phyloP scores from a whole-genome alignment of 306 rosid species.

The Dalbergia oliveri region DNA sequence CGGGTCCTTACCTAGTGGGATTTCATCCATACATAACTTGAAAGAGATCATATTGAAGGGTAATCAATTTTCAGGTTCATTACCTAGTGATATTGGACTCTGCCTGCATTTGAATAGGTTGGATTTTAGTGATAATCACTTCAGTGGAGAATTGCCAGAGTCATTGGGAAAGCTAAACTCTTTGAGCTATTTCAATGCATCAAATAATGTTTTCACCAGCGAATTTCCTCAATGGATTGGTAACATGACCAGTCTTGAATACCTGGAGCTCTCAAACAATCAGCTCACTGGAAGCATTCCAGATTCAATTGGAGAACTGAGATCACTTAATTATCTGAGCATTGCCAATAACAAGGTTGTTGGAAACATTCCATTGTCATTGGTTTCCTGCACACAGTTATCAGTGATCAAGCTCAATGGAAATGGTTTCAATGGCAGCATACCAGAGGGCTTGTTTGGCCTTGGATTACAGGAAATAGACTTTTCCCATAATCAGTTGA shows the following conservation, averaged over 20 bases:
- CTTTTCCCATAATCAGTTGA: conserved; percentile 64
- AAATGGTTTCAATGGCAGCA: conserved; percentile 69
- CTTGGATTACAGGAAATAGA: conserved; percentile 78
- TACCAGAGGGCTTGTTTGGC: conserved; percentile 83
- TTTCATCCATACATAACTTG: conserved; percentile 74
- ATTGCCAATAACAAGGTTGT: conserved; percentile 66
- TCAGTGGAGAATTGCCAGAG: conserved; percentile 64
- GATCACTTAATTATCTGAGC: conserved; percentile 59
- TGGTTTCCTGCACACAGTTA: conserved; percentile 61
- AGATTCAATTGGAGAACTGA: conserved; percentile 60
- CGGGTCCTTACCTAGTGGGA: conserved; percentile 66
- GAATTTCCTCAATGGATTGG: conserved; percentile 81
- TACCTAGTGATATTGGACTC: conserved; percentile 77
- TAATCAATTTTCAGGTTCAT: conserved; percentile 75
- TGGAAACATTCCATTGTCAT: conserved; percentile 71
- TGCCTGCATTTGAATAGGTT: conserved; percentile 69
- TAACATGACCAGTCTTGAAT: conserved; percentile 62
- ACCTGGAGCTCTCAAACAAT: conserved; percentile 73
- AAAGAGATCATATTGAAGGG: conserved; percentile 62
- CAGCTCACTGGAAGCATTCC: conserved; percentile 69
- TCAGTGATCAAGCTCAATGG: conserved; percentile 59
- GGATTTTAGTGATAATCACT: conserved; percentile 68
- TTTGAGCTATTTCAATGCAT: conserved; percentile 53
- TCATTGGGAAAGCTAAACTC: conserved; percentile 60
- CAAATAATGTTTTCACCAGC: conserved; percentile 60